Base-by-base conservation (phyloP, 805 yeast species). In the Myxozyma geophila region DNA sequence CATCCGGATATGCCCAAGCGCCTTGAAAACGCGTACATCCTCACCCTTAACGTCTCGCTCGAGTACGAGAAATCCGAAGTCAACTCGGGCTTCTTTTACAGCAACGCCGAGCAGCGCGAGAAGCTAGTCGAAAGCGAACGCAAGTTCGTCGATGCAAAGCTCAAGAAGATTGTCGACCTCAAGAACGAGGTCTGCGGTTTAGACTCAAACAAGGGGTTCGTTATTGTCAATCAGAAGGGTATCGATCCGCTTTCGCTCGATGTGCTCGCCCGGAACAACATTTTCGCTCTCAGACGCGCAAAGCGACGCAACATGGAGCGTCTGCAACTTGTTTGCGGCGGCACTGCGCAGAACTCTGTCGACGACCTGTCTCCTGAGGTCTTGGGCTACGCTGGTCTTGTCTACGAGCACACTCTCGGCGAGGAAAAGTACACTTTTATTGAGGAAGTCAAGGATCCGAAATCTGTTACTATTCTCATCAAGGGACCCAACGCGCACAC, bases 251-350 rank as follows among this genome's bases (percentile, higher is more conserved):
- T 95, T 95, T 92, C 98, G 7, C 80, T 95, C 67, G 99, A 95
- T 75, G 87, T 93, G 5, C 82, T 95, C 68, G 98, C 98, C 50
- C 91, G 90, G 75, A 88, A 95, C 77, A 89, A 89, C 71, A 95
- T 95, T 70, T 81, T 95, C 71, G 99, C 99, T 0, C 82, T 95
- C 72, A 87, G 99, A 81, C 87, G 99, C 75, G 99, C 99, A 50
- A 95, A 95, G 82, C 87, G 99, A 81, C 88, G 99, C 80, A 95
- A 95, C 78, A 93, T 95, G 99, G 99, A 95, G 80, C 87, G 99
- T 76, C 82, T 95, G 74, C 99, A 95, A 79, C 83, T 95, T 65
- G 91, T 92, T 58, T 90, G 96, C 67, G 99, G 98, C 37, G 99
- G 99, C 71, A 95, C 89, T 75, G 98, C 98, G 8, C 98, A 93